phyloP scores from a whole-genome alignment of 345 rosid genomes.

The Pistacia integerrima region DNA sequence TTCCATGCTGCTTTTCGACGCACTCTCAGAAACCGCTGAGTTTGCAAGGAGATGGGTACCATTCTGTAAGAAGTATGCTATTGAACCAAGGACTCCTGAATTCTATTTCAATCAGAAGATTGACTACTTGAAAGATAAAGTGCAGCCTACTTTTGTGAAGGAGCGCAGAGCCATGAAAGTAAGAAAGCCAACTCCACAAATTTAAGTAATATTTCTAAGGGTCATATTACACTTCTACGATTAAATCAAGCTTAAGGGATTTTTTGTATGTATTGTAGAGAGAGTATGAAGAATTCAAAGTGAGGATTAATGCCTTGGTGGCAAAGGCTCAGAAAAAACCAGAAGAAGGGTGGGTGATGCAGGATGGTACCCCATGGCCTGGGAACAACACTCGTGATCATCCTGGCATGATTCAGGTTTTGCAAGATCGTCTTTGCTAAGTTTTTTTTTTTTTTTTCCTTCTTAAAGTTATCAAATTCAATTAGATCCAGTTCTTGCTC shows the following conservation, averaged over 20 bases:
- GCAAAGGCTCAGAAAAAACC: slow-evolving; percentile 95
- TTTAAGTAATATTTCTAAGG: not conserved
- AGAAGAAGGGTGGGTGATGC: slow-evolving; percentile 99
- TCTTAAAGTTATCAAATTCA: not conserved
- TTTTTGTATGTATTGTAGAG: slow-evolving; percentile 46
- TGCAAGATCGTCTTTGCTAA: slow-evolving; percentile 5
- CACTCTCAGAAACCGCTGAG: slow-evolving; percentile 88
- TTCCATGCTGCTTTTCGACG: slow-evolving; percentile 88
- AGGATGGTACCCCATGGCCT: slow-evolving; percentile 99
- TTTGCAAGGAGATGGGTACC: slow-evolving; percentile 99
- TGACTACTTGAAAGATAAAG: slow-evolving; percentile 94
- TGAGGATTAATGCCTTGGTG: slow-evolving; percentile 85
- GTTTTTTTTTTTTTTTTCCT: not conserved
- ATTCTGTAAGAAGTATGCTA: slow-evolving; percentile 77
- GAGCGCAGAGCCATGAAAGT: slow-evolving; percentile 99
- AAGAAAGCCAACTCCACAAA: slow-evolving; percentile 14
- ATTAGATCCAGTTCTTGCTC: not conserved
- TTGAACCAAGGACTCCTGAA: slow-evolving; percentile 95
- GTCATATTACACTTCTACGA: not conserved
- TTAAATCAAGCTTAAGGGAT: not conserved
- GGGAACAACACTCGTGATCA: slow-evolving; percentile 98
- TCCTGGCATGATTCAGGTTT: slow-evolving; percentile 99
- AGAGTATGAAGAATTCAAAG: slow-evolving; percentile 98
- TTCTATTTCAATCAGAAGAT: slow-evolving; percentile 90
- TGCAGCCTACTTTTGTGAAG: slow-evolving; percentile 89